These are phyloP conservation scores for Collybia mongolica DNA, from an alignment of 768 basidiomycete genomes.

Conservation along the genomic window DNA sequence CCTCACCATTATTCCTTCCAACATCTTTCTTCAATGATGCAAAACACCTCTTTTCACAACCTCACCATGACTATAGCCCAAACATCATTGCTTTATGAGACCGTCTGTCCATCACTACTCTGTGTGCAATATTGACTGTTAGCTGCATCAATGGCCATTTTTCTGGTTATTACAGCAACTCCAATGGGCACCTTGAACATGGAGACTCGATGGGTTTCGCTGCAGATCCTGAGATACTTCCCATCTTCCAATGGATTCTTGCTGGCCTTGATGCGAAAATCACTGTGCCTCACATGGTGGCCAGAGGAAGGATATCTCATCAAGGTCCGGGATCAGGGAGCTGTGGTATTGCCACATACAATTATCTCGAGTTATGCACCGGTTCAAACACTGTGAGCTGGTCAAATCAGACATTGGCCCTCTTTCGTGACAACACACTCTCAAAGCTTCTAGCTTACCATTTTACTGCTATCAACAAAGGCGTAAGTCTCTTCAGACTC, in stretches of 20 bases:
- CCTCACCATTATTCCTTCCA: slow-evolving; percentile 1
- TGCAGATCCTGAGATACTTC: slow-evolving; percentile 2
- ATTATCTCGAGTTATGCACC: too few species aligned
- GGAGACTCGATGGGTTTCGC: slow-evolving; percentile 14
- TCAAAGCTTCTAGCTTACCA: too few species aligned
- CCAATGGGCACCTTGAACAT: slow-evolving; percentile 2
- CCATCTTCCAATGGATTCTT: slow-evolving; percentile 14
- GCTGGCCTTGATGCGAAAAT: neutral
- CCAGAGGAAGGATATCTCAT: slow-evolving; percentile 1
- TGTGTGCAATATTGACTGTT: neutral
- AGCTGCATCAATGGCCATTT: slow-evolving; percentile 2
- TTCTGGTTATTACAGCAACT: neutral
- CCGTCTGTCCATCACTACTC: neutral
- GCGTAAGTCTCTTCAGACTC: too few species aligned
- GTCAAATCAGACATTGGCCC: too few species aligned
- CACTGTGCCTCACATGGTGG: neutral
- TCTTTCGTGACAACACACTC: too few species aligned
- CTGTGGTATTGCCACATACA: too few species aligned
- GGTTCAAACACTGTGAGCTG: too few species aligned
- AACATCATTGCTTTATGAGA: slow-evolving; percentile 1
- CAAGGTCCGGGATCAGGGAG: slow-evolving; percentile 13
- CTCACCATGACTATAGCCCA: neutral
- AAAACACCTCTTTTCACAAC: neutral
- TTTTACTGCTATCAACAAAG: too few species aligned
- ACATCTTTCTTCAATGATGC: slow-evolving; percentile 2